Percentiles rank a stretch among this genome's conserved stretches.
Evolutionary conservation across 371 early-diverging fungal genomes (phyloP).

Genomic region (Mortierella sp.): DNA sequence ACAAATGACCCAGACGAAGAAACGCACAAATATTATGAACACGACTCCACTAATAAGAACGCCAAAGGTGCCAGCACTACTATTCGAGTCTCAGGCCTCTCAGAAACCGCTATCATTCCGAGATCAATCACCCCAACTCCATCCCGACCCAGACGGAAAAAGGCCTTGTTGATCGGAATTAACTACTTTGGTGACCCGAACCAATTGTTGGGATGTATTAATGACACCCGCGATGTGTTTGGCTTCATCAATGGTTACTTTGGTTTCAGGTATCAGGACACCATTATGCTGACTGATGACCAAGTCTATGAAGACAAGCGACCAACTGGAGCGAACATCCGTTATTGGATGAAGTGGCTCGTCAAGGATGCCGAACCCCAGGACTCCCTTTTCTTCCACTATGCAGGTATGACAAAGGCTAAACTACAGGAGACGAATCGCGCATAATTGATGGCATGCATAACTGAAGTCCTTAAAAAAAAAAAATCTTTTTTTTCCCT

Average conservation of each 20-base stretch:
- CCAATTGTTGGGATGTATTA: constrained; percentile 68
- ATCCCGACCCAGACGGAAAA: constrained; percentile 69
- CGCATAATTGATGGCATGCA: neutral
- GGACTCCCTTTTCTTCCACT: constrained; percentile 73
- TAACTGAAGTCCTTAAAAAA: no score
- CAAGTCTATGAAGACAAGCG: constrained; percentile 60
- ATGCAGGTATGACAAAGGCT: constrained; percentile 47
- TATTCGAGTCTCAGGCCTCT: neutral
- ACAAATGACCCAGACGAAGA: constrained; percentile 11
- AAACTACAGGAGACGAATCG: neutral
- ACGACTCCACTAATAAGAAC: neutral
- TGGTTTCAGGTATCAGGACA: constrained; percentile 60
- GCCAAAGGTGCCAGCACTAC: neutral
- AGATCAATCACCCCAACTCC: constrained; percentile 11
- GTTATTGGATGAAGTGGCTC: constrained; percentile 72
- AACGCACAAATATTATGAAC: constrained; percentile 21
- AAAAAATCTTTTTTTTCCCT: neutral
- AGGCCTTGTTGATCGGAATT: constrained; percentile 92
- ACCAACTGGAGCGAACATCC: constrained; percentile 72
- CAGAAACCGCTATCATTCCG: constrained; percentile 19
- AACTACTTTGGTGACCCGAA: constrained; percentile 85
- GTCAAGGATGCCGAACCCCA: constrained; percentile 68
- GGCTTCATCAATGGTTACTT: constrained; percentile 61
- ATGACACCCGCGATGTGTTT: constrained; percentile 71
- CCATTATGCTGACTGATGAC: constrained; percentile 71